phyloP scores from a whole-genome alignment of 2,329 filamentous ascomycete genomes.

The Ophioceras dolichostomum region DNA sequence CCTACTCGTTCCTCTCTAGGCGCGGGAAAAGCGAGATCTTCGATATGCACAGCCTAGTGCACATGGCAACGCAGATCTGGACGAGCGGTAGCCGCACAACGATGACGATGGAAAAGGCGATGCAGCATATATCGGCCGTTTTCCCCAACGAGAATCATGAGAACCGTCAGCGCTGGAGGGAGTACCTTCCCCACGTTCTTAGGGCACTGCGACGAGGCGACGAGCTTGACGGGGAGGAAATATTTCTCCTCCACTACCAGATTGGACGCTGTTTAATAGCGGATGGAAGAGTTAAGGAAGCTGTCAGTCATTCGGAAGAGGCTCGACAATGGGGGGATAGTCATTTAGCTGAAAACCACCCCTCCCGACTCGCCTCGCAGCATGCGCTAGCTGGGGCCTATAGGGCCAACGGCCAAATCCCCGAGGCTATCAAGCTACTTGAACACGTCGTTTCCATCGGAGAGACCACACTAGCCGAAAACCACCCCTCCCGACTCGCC shows the following conservation, averaged over 20 bases:
- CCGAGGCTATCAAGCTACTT: conserved; percentile 11
- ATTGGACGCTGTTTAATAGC: conserved; percentile 11
- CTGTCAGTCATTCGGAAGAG: conserved; percentile 4
- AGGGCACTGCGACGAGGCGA: conserved; percentile 10
- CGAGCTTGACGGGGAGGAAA: conserved; percentile 7
- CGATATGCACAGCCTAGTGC: conserved; percentile 24
- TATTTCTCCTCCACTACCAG: conserved; percentile 7
- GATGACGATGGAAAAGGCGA: conserved; percentile 4
- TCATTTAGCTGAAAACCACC: conserved; percentile 4
- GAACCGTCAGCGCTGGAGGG: conserved; percentile 11
- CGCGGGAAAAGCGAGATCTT: conserved; percentile 13
- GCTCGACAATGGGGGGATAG: background rate
- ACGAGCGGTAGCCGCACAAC: too few species aligned
- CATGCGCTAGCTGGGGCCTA: conserved; percentile 10
- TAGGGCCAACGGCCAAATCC: conserved; percentile 8
- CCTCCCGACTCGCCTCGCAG: conserved; percentile 4
- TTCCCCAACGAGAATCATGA: conserved; percentile 5
- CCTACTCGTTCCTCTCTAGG: conserved; percentile 18
- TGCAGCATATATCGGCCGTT: conserved; percentile 5
- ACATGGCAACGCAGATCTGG: conserved; percentile 19
- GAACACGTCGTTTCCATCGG: conserved; percentile 11
- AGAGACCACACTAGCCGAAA: too few species aligned
- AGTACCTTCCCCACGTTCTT: conserved; percentile 16
- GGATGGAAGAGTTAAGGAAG: conserved; percentile 10
- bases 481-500: too few species aligned